These are phyloP conservation scores for Pichia phayaonensis DNA, from an alignment of 805 yeast species.

Conservation along the genomic window DNA sequence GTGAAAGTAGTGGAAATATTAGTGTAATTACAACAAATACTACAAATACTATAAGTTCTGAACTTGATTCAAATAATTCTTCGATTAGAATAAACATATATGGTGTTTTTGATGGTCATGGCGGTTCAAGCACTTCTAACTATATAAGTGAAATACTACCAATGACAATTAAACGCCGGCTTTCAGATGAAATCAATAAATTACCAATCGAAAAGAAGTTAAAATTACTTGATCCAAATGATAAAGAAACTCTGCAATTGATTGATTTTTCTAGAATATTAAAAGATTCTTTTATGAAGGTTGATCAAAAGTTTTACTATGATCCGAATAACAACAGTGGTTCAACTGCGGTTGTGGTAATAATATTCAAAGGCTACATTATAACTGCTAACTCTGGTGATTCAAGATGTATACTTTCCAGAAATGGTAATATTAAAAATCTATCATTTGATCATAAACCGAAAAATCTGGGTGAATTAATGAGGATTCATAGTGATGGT, in stretches of 20 bases:
- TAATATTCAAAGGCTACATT: slow-evolving; percentile 35
- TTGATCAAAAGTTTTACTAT: slow-evolving; percentile 38
- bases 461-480: slow-evolving; percentile 47
- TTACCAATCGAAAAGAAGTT: slow-evolving; percentile 14
- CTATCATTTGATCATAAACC: slow-evolving; percentile 65
- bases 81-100: slow-evolving; percentile 35
- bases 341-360: slow-evolving; percentile 42
- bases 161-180: slow-evolving; percentile 13
- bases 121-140: slow-evolving; percentile 57
- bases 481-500: slow-evolving; percentile 51
- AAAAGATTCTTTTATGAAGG: slow-evolving; percentile 36
- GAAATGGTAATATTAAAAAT: slow-evolving; percentile 47
- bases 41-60: neutral
- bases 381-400: slow-evolving; percentile 72
- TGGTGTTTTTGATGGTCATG: slow-evolving; percentile 81
- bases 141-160: slow-evolving; percentile 40
- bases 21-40: neutral
- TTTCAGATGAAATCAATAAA: slow-evolving; percentile 12
- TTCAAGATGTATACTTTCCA: slow-evolving; percentile 55
- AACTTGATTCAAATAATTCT: neutral
- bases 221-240: slow-evolving; percentile 12
- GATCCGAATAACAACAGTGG: slow-evolving; percentile 38
- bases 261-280: slow-evolving; percentile 27
- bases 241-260: slow-evolving; percentile 10
- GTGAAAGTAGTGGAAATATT: neutral